phyloP scores from a whole-genome alignment of 768 basidiomycete species.

The Holtermannia corniformis region DNA sequence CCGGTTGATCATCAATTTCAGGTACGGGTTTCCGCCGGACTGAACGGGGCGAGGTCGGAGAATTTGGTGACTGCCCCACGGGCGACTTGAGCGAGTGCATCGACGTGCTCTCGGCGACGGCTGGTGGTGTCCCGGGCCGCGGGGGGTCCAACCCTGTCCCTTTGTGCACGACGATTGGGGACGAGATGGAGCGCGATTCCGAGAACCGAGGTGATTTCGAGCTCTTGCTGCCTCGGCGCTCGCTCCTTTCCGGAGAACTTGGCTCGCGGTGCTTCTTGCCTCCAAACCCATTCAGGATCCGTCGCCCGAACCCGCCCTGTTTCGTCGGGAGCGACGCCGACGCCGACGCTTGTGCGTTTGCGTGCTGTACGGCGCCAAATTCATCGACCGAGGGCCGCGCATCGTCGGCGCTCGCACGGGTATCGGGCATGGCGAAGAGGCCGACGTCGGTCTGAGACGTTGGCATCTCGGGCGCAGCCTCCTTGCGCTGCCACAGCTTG shows the following conservation, averaged over 20 bases:
- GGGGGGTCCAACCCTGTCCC: background rate
- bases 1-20: background rate
- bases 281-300: background rate
- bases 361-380: background rate
- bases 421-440: conserved; percentile 5
- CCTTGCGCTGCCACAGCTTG: conserved; percentile 9
- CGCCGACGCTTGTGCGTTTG: background rate
- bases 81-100: background rate
- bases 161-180: background rate
- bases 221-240: background rate
- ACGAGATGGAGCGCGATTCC: no score
- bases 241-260: background rate
- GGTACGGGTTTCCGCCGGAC: conserved; percentile 31
- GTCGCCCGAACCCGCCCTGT: background rate
- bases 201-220: background rate
- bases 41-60: conserved; percentile 10
- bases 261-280: background rate
- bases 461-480: conserved; percentile 3
- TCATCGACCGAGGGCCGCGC: background rate
- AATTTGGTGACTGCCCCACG: no score
- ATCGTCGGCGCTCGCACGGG: background rate
- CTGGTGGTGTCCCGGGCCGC: background rate
- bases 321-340: background rate
- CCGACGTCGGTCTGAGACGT: conserved; percentile 2
- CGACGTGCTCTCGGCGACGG: background rate